Evolutionary conservation across 345 rosid genomes (phyloP).

Genomic region (Sonneratia alba): DNA sequence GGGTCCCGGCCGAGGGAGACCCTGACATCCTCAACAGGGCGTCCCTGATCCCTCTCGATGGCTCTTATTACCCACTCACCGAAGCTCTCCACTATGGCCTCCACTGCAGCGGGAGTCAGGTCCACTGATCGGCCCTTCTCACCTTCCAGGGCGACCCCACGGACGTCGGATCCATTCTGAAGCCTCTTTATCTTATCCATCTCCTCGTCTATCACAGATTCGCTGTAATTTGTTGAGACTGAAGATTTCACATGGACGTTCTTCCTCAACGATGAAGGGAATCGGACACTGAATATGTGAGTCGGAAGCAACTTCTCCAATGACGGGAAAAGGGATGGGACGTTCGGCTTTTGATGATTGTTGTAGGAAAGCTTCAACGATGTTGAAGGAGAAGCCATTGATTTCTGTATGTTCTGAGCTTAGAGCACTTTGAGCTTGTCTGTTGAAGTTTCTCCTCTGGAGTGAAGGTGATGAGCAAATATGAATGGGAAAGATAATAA

Average conservation of each 20-base stretch:
- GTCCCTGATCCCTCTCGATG: conserved; percentile 26
- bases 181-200: conserved; percentile 69
- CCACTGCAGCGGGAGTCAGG: conserved; percentile 72
- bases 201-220: conserved; percentile 49
- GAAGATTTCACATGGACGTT: conserved; percentile 18
- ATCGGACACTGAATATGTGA: neutral
- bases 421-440: neutral
- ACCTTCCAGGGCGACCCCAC: conserved; percentile 85
- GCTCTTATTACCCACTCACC: conserved; percentile 69
- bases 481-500: neutral
- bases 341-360: conserved; percentile 6
- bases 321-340: conserved; percentile 9
- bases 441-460: neutral
- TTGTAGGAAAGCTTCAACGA: conserved; percentile 17
- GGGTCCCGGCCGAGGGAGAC: conserved; percentile 85
- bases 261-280: neutral
- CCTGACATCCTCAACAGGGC: conserved; percentile 23
- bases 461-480: neutral
- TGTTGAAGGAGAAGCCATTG: conserved; percentile 29
- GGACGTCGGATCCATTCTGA: conserved; percentile 84
- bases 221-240: conserved; percentile 22
- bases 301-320: conserved; percentile 8
- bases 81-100: conserved; percentile 84
- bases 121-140: conserved; percentile 72
- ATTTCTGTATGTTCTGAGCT: neutral